These are phyloP conservation scores for Ogataea paradorogensis DNA, from an alignment of 805 yeast genomes.

Conservation along the genomic window DNA sequence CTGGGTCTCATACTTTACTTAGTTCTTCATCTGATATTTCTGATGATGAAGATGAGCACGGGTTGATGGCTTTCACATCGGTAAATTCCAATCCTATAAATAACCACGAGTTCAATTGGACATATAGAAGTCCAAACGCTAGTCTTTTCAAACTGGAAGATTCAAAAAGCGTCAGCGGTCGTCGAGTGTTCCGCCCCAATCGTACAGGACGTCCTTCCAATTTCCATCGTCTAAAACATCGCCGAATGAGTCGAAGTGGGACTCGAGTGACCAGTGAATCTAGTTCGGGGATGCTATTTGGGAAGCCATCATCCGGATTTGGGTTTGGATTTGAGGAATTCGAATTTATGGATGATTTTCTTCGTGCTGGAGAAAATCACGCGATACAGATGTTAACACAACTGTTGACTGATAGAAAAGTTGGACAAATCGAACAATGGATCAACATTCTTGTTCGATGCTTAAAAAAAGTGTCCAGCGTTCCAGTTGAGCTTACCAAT, in stretches of 20 bases:
- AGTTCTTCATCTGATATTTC: constrained; percentile 13
- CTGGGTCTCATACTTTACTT: constrained; percentile 14
- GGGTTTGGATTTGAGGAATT: constrained; percentile 28
- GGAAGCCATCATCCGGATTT: constrained; percentile 16
- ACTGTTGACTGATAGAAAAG: constrained; percentile 57
- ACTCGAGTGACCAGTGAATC: constrained; percentile 19
- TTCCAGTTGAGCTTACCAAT: constrained; percentile 56
- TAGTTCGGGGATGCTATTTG: constrained; percentile 7
- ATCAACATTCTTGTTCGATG: constrained; percentile 45
- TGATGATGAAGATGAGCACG: constrained; percentile 29
- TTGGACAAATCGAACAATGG: constrained; percentile 60
- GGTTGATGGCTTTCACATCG: constrained; percentile 28
- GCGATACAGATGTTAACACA: constrained; percentile 55
- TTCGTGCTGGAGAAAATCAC: constrained; percentile 39
- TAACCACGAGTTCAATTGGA: constrained; percentile 33
- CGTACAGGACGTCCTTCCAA: constrained; percentile 23
- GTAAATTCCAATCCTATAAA: constrained; percentile 37
- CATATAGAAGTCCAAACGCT: constrained; percentile 19
- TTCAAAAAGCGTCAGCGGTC: constrained; percentile 8
- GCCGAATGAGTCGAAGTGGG: constrained; percentile 51
- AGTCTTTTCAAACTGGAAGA: constrained; percentile 19
- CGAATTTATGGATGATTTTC: constrained; percentile 33
- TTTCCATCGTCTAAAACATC: constrained; percentile 33
- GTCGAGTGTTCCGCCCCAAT: constrained; percentile 16
- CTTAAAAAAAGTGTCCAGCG: constrained; percentile 51